Evolutionary conservation across 2,329 filamentous ascomycete species (phyloP).

Genomic region (Fusarium compactum): DNA sequence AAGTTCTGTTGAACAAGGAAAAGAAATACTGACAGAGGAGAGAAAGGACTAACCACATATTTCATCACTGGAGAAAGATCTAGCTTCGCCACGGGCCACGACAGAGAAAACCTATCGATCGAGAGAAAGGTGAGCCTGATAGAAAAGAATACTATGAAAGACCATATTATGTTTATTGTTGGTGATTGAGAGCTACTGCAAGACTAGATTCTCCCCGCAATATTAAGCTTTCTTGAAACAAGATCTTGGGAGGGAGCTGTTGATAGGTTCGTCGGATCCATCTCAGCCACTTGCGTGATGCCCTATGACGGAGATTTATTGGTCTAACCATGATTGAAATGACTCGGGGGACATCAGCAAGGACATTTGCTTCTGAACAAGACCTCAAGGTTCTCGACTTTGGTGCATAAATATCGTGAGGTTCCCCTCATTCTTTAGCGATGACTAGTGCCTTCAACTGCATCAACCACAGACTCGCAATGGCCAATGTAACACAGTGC

Average conservation of each 20-base stretch:
- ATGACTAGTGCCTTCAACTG: background rate
- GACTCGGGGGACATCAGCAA: background rate
- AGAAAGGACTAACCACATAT: too few relatives aligned
- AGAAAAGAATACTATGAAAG: background rate
- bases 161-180: background rate
- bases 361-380: background rate
- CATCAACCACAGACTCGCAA: background rate
- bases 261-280: background rate
- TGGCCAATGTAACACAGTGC: constrained; percentile 18
- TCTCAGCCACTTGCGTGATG: background rate
- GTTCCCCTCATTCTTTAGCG: background rate
- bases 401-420: background rate
- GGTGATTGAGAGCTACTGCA: background rate
- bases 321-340: background rate
- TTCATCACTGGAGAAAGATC: background rate
- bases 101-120: background rate
- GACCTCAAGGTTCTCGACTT: background rate
- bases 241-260: background rate
- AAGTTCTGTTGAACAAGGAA: too few relatives aligned
- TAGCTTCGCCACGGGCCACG: background rate
- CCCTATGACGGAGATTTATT: too few relatives aligned
- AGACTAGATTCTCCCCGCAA: background rate
- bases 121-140: background rate
- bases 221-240: background rate
- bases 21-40: too few relatives aligned